phyloP scores from a whole-genome alignment of 345 rosid species.

The Abelmoschus esculentus region DNA sequence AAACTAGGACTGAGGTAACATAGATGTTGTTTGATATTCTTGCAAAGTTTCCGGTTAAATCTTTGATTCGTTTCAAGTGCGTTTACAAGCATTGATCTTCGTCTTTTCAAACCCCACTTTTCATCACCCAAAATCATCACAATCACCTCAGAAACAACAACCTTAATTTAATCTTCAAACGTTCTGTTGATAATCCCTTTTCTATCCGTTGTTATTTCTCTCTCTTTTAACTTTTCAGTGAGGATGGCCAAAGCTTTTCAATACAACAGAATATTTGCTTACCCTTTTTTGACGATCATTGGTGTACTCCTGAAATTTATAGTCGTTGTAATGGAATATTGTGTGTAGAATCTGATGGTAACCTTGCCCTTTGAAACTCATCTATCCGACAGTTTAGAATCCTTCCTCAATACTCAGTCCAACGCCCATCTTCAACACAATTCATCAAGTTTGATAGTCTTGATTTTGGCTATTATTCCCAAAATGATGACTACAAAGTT shows the following conservation, averaged over 20 bases:
- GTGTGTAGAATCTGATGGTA: not conserved
- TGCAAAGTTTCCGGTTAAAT: conserved; percentile 2
- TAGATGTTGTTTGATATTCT: not conserved
- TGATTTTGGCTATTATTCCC: not conserved
- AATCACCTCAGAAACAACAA: not conserved
- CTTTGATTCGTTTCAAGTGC: not conserved
- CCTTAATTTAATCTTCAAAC: not conserved
- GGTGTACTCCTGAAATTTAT: not conserved
- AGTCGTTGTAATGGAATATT: conserved; percentile 7
- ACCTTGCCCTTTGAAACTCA: not conserved
- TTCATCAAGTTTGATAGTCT: not conserved
- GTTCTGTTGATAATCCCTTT: not conserved
- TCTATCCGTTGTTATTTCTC: not conserved
- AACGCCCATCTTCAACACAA: not conserved
- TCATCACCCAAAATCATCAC: not conserved
- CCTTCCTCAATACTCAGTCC: not conserved
- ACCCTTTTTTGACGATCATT: not conserved
- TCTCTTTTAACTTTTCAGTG: not conserved
- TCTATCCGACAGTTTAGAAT: not conserved
- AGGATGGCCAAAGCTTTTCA: not conserved
- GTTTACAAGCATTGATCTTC: not conserved
- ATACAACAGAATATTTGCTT: not conserved
- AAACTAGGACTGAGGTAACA: not conserved
- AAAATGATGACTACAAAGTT: not conserved
- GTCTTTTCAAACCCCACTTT: not conserved